Evolutionary conservation across 1,139 yeast genomes (phyloP), one percentile per base, ranked within the genome.

Genomic region (Yamadazyma triangularis): DNA sequence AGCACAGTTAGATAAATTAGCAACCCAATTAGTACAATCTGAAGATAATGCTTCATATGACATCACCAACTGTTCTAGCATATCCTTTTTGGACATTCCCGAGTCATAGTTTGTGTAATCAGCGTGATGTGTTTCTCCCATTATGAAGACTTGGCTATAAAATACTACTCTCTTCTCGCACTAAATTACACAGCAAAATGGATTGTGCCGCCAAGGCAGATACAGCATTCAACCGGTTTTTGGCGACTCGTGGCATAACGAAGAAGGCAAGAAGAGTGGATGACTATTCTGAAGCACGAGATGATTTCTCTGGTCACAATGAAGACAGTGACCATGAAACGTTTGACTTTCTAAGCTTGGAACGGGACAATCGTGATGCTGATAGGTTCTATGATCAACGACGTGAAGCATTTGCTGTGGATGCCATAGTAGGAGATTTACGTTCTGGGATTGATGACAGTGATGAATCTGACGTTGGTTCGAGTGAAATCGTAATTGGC

Each of bases 1-100:
- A 4, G 95, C 70, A 23, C 91, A 83, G 48, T 91, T 91, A 18
- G 96, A 75, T 21, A 88, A 60, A 49, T 91, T 91, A 41, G 94
- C 78, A 2, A 89, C 89, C 96, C 96, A 88, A 56, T 86, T 84
- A 18, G 63, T 49, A 35, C 83, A 85, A 12, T 66, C 86, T 1
- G 47, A 57, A 3, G 79, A 58, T 15, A 91, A 63, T 0, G 93
- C 89, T 29, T 64, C 63, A 44, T 84, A 83, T 1, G 88, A 74
- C 28, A 64, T 70, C 2, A 85, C 38, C 3, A 86, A 57, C 33
- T 64, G 66, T 36, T 78, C 73, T 21, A 89, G 66, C 6, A 77
- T 67, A 31, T 84, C 94, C 20, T 56, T 51, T 42, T 77, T 80
- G 29, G 66, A 49, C 2, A 46, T 27, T 4, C 60, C 48, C 1